Conservation (phyloP, 768 basidiomycete genomes). For the Lentinula sp. region DNA sequence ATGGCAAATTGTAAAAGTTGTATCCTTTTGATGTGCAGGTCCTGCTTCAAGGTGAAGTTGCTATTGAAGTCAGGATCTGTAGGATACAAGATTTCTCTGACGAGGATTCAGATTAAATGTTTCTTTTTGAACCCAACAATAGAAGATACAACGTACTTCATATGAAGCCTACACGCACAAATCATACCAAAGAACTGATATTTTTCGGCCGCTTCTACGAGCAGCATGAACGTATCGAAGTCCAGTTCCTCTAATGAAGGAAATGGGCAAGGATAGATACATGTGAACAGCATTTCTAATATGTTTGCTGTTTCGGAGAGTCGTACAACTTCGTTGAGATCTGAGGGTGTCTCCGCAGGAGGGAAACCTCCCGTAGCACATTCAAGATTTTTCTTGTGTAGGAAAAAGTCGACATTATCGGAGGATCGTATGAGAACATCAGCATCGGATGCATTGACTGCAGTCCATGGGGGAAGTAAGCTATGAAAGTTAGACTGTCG, state of each 20-base stretch:
- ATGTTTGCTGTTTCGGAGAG: slow-evolving; percentile 4
- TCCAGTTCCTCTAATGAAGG: slow-evolving; percentile 1
- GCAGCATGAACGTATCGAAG: background rate
- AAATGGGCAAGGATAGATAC: slow-evolving; percentile 4
- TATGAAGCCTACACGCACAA: slow-evolving; percentile 2
- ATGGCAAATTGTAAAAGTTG: background rate
- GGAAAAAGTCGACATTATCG: slow-evolving; percentile 3
- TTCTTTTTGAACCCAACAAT: background rate
- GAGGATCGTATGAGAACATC: slow-evolving; percentile 5
- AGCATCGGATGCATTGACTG: slow-evolving; percentile 1
- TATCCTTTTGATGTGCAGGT: background rate
- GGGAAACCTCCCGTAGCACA: slow-evolving; percentile 3
- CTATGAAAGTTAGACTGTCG: background rate
- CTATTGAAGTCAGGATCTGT: background rate
- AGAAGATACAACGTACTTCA: background rate
- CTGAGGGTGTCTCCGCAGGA: background rate
- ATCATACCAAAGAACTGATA: slow-evolving; percentile 7
- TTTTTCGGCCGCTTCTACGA: slow-evolving; percentile 8
- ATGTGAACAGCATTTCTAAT: slow-evolving; percentile 6
- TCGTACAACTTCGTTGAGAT: background rate
- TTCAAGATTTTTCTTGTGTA: slow-evolving; percentile 5
- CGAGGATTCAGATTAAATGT: background rate
- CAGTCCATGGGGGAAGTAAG: background rate
- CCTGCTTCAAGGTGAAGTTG: background rate
- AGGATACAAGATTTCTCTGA: background rate